Percentiles rank a stretch among this genome's conserved stretches.
Conservation (phyloP, 441 rosid genomes). For the Populus hybrid region DNA sequence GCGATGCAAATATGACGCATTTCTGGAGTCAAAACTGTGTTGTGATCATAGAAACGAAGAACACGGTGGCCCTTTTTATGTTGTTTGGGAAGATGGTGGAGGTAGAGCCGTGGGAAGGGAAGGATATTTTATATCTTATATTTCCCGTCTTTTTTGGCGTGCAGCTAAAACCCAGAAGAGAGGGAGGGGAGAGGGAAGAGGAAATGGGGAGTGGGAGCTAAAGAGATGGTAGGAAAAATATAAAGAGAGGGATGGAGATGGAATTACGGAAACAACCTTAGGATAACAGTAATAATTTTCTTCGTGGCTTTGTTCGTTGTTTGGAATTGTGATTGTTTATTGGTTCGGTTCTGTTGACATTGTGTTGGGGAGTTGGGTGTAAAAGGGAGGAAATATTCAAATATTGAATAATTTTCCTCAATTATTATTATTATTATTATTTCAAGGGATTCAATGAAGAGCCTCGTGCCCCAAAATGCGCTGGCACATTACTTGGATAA, state of each 20-base stretch:
- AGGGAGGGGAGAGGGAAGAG: not conserved
- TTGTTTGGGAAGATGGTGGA: not conserved
- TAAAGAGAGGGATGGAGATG: not conserved
- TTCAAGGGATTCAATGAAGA: not conserved
- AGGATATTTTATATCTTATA: not conserved
- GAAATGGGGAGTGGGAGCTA: too few relatives aligned
- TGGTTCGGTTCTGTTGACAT: not conserved
- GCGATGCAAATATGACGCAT: not conserved
- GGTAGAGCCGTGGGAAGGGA: not conserved
- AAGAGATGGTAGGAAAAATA: not conserved
- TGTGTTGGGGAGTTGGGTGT: too few relatives aligned
- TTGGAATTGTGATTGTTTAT: not conserved
- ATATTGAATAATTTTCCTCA: too few relatives aligned
- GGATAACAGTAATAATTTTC: not conserved
- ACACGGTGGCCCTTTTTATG: not conserved
- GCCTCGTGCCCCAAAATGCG: not conserved
- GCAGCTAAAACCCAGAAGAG: not conserved
- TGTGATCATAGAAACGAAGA: not conserved
- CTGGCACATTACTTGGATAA: not conserved
- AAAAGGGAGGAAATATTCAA: too few relatives aligned
- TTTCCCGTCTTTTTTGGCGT: not conserved
- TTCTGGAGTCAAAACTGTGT: too few relatives aligned
- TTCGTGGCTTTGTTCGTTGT: constrained; percentile 6
- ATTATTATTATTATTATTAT: too few relatives aligned
- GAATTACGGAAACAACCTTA: constrained; percentile 25